phyloP scores from a whole-genome alignment of 2,329 filamentous ascomycete species.

The Cordyceps tenuipes region DNA sequence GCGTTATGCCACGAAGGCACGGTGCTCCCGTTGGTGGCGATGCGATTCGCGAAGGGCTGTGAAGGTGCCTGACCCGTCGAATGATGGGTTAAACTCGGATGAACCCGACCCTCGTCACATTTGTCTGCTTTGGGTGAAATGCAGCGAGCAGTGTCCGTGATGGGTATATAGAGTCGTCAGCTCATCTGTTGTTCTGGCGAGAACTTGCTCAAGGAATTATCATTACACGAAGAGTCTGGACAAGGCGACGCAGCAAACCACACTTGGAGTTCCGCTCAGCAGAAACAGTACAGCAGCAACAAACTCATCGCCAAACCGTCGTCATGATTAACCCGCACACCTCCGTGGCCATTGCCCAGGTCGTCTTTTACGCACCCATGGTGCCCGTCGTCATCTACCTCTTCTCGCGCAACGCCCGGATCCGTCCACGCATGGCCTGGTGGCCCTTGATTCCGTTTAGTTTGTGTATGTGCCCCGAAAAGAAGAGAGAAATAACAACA shows the following conservation, averaged over 20 bases:
- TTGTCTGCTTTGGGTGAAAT: background rate
- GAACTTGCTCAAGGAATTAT: background rate
- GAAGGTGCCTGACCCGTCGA: too few relatives aligned
- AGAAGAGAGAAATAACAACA: background rate
- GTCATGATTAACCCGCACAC: constrained; percentile 16
- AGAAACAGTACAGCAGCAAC: background rate
- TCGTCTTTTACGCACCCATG: constrained; percentile 21
- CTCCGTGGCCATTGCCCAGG: constrained; percentile 19
- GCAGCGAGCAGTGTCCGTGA: background rate
- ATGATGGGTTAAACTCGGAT: background rate
- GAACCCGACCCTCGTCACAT: background rate
- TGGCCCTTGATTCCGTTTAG: constrained; percentile 20
- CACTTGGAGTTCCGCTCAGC: background rate
- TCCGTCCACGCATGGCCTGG: constrained; percentile 21
- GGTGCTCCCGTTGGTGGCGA: background rate
- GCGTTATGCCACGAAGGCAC: constrained; percentile 9
- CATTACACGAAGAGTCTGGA: background rate
- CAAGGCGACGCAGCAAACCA: background rate
- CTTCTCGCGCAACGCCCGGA: constrained; percentile 19
- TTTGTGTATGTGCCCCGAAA: constrained; percentile 13
- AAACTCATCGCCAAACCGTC: background rate
- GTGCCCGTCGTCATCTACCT: constrained; percentile 18
- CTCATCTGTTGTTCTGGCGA: background rate
- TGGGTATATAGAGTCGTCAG: background rate
- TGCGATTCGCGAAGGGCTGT: background rate